phyloP scores from a whole-genome alignment of 2,329 filamentous ascomycete genomes.

The Scedosporium aurantiacum region DNA sequence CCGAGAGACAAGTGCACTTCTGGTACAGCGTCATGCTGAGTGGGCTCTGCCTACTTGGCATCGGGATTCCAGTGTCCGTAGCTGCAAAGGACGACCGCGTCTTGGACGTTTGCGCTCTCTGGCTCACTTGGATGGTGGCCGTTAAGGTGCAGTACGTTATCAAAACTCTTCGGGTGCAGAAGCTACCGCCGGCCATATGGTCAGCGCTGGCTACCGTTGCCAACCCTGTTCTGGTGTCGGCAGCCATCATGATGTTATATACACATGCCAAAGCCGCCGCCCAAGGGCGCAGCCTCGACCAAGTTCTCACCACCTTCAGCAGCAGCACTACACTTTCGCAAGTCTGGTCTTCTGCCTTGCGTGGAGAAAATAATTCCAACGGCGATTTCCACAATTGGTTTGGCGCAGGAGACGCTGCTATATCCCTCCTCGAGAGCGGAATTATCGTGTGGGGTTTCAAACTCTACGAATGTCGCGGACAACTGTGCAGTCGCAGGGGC shows the following conservation, averaged over 20 bases:
- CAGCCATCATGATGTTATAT: constrained; percentile 32
- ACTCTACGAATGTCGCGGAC: constrained; percentile 36
- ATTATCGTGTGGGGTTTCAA: constrained; percentile 44
- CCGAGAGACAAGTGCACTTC: not conserved
- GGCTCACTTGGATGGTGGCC: constrained; percentile 36
- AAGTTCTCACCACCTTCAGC: constrained; percentile 19
- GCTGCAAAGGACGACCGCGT: constrained; percentile 21
- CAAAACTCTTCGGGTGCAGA: constrained; percentile 14
- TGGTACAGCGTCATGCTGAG: not conserved
- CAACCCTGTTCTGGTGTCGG: constrained; percentile 38
- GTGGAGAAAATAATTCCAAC: constrained; percentile 8
- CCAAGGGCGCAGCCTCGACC: constrained; percentile 19
- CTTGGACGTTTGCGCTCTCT: constrained; percentile 35
- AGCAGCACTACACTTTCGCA: constrained; percentile 23
- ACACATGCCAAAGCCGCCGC: constrained; percentile 25
- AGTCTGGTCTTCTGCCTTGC: constrained; percentile 19
- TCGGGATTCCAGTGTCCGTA: constrained; percentile 31
- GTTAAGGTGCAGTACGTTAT: constrained; percentile 26
- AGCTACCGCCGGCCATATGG: not conserved
- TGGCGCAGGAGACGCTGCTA: constrained; percentile 37
- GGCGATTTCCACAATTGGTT: constrained; percentile 19
- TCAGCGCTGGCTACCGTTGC: constrained; percentile 25
- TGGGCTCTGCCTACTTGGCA: constrained; percentile 16
- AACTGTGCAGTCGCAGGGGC: constrained; percentile 32
- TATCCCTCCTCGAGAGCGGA: constrained; percentile 37